Conservation (phyloP, 2,329 filamentous ascomycete genomes). For the Talaromyces albobiverticillius region DNA sequence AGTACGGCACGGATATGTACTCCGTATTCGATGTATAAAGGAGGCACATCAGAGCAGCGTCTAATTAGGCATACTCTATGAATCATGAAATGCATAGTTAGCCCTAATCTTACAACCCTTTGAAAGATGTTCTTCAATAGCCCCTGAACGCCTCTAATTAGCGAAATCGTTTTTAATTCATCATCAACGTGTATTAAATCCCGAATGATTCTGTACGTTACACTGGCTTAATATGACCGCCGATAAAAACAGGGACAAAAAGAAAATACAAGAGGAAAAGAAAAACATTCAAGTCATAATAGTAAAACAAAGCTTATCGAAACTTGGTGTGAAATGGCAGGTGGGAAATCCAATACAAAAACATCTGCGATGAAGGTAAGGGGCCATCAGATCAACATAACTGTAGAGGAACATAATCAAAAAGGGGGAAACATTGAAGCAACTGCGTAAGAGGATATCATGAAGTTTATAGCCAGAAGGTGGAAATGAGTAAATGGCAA, state of each 20-base stretch:
- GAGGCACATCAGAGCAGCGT: no score
- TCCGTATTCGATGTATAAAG: no score
- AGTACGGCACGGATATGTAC: no score
- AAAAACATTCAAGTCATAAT: conserved; percentile 5
- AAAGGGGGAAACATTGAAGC: conserved; percentile 15
- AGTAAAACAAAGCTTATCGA: conserved; percentile 2
- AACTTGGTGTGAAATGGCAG: not conserved
- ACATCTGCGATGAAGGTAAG: not conserved
- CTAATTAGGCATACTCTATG: no score
- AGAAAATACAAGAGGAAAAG: not conserved
- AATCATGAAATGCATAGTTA: no score
- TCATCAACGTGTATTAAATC: not conserved
- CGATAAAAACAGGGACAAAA: not conserved
- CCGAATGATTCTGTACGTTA: conserved; percentile 6
- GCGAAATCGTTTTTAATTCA: not conserved
- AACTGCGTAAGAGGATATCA: conserved; percentile 24
- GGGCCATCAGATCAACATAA: not conserved
- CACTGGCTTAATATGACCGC: not conserved
- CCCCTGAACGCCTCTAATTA: no score
- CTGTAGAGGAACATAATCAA: not conserved
- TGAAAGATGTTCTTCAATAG: no score
- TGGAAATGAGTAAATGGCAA: conserved; percentile 10
- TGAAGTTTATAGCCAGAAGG: conserved; percentile 19
- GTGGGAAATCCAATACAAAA: conserved; percentile 1
- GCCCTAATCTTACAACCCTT: no score